A percentile compares a stretch with the other conserved stretches of the same genome.
Conservation (phyloP, 2,329 filamentous ascomycete species). For the Diplodia mutila region DNA sequence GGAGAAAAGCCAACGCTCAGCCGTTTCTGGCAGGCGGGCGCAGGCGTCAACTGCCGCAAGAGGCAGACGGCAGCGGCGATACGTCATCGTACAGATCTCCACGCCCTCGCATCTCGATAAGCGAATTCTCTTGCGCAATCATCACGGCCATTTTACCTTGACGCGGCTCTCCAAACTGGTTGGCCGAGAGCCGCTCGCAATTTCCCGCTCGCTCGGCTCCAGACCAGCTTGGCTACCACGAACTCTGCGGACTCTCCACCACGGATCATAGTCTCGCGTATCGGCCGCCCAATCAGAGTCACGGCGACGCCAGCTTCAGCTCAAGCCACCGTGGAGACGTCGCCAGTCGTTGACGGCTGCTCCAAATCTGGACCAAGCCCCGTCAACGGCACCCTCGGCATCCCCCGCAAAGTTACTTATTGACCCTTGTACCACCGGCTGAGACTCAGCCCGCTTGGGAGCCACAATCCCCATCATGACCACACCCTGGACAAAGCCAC, state of each 20-base stretch:
- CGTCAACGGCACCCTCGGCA: background rate
- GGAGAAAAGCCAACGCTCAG: too few relatives aligned
- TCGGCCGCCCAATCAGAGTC: conserved; percentile 4
- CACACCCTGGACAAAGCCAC: conserved; percentile 4
- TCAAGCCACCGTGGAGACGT: background rate
- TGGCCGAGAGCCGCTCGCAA: background rate
- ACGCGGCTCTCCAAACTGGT: background rate
- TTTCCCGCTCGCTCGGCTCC: background rate
- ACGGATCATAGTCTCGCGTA: background rate
- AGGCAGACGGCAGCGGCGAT: too few relatives aligned
- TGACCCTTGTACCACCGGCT: conserved; percentile 7
- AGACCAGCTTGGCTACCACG: background rate
- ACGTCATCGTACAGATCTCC: background rate
- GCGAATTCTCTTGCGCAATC: background rate
- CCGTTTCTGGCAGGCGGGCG: too few relatives aligned
- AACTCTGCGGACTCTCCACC: background rate
- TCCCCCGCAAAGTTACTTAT: background rate
- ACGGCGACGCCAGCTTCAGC: background rate
- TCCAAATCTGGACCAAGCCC: background rate
- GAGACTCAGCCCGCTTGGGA: background rate
- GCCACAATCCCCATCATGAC: too few relatives aligned
- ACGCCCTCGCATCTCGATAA: conserved; percentile 1
- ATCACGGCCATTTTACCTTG: background rate
- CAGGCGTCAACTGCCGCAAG: too few relatives aligned
- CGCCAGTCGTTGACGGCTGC: conserved; percentile 3